Base-by-base conservation (phyloP, 495 filamentous ascomycete species). In the Terfezia boudieri region DNA sequence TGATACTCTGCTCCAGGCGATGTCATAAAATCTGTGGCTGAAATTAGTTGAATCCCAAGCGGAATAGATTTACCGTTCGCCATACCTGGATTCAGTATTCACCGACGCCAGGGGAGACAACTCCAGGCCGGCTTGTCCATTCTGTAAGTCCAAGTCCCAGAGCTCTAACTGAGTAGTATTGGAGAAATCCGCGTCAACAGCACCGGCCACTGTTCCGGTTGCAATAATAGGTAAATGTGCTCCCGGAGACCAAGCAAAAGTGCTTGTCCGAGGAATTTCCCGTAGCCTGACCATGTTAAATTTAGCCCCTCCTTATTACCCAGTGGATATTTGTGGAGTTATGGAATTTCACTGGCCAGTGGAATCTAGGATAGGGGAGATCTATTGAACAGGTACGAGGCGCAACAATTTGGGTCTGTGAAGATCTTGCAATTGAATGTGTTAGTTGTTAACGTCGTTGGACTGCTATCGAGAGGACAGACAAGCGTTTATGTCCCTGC, bases 121-220 rank as follows among this genome's bases (percentile, higher is more conserved):
- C 72, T 98, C 90, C 53, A 81, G 75, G 49, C 78, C 79, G 61
- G 79, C 78, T 56, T 83, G 76, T 48, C 73, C 67, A 66, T 77
- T 78, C 67, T 85, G 82, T 62, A 95, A 70, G 62, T 74, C 78
- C 56, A 96, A 70, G 71, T 96, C 86, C 90, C 90, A 99, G 49
- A 99, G 74, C 72, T 99, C 90, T 43, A 99, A 74, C 69, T 87
- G 85, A 55, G 86, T 94, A 67, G 95, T 87, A 69, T 90, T 87
- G 6, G 90, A 96, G 72, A 99, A 96, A 67, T 95, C 88, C 61
- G 84, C 87, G 69, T 90, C 86, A 16, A 96, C 87, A 58, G 90
- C 90, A 53, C 90, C 90, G 54, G 89, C 87, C 62, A 84, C 77
- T 23, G 90, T 96, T 61, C 90, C 90, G n/a, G 90, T 96, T 46